Percentiles rank a stretch among this genome's conserved stretches.
Conservation (phyloP, 2,329 filamentous ascomycete genomes). For the Aspergillus fijiensis region DNA sequence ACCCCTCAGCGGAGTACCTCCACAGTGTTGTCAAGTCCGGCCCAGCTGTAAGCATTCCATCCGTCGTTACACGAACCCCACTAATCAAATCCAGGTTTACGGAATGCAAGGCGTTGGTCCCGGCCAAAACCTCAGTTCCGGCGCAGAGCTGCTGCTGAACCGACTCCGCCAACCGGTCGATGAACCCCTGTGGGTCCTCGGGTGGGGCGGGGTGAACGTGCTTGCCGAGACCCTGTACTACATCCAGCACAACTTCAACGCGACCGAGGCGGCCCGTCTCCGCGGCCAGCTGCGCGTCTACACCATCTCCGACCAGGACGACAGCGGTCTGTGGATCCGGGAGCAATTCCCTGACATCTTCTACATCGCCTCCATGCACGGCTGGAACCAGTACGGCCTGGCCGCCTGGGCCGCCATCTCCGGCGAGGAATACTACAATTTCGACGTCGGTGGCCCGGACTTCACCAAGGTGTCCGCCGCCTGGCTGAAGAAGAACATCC, state of each 20-base stretch:
- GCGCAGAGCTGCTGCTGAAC: slow-evolving; percentile 47
- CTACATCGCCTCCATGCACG: slow-evolving; percentile 57
- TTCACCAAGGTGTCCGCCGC: slow-evolving; percentile 48
- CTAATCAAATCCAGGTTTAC: slow-evolving; percentile 16
- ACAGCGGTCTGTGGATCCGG: slow-evolving; percentile 57
- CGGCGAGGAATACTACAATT: slow-evolving; percentile 48
- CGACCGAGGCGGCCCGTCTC: slow-evolving; percentile 30
- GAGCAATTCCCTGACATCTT: slow-evolving; percentile 55
- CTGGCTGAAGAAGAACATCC: slow-evolving; percentile 56
- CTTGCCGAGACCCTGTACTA: slow-evolving; percentile 51
- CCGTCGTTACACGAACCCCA: background rate
- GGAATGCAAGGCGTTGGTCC: slow-evolving; percentile 40
- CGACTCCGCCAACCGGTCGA: slow-evolving; percentile 34
- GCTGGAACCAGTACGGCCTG: slow-evolving; percentile 54
- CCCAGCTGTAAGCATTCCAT: slow-evolving; percentile 35
- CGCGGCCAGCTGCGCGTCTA: slow-evolving; percentile 50
- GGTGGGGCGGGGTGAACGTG: slow-evolving; percentile 56
- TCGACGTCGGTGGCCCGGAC: slow-evolving; percentile 52
- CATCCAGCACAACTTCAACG: slow-evolving; percentile 20
- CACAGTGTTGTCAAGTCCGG: slow-evolving; percentile 41
- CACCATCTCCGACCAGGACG: slow-evolving; percentile 60
- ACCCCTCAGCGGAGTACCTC: slow-evolving; percentile 40
- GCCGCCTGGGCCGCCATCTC: slow-evolving; percentile 59
- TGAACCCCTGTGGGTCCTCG: slow-evolving; percentile 53
- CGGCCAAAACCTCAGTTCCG: slow-evolving; percentile 40